Evolutionary conservation across 2,329 filamentous ascomycete species (phyloP).

Genomic region (Epichloe sibirici): DNA sequence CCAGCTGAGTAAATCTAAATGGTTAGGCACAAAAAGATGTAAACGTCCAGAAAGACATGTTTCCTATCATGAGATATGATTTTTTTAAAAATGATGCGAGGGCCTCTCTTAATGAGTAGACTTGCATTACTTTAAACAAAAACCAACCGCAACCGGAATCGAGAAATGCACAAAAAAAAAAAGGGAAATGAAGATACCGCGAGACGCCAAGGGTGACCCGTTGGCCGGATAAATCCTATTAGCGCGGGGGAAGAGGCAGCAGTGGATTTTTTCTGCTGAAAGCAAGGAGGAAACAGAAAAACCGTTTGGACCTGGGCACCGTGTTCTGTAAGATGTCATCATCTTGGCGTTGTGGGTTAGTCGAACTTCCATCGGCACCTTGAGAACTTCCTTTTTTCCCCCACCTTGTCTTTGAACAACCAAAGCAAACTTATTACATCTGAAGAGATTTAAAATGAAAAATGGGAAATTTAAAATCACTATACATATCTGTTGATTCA

Average conservation of each 20-base stretch:
- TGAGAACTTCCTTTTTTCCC: slow-evolving; percentile 7
- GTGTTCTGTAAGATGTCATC: slow-evolving; percentile 20
- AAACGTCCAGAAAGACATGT: slow-evolving; percentile 2
- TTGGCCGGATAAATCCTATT: too few species aligned
- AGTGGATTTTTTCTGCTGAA: neutral
- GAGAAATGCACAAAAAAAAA: neutral
- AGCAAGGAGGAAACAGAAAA: slow-evolving; percentile 4
- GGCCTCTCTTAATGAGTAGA: neutral
- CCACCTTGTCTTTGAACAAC: slow-evolving; percentile 16
- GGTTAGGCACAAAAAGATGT: neutral
- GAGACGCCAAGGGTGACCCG: too few species aligned
- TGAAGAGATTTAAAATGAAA: neutral
- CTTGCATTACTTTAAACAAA: neutral
- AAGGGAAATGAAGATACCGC: neutral
- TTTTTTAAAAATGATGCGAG: neutral
- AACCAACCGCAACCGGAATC: neutral
- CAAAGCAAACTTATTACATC: slow-evolving; percentile 13
- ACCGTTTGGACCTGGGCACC: slow-evolving; percentile 17
- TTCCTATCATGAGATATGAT: neutral
- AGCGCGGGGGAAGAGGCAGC: neutral
- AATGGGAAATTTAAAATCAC: neutral
- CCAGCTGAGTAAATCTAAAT: slow-evolving; percentile 19
- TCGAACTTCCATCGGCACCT: slow-evolving; percentile 17
- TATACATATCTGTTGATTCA: slow-evolving; percentile 13
- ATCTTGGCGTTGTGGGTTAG: slow-evolving; percentile 27